phyloP scores from a whole-genome alignment of 495 filamentous ascomycete species.

The Penicillium parvum region DNA sequence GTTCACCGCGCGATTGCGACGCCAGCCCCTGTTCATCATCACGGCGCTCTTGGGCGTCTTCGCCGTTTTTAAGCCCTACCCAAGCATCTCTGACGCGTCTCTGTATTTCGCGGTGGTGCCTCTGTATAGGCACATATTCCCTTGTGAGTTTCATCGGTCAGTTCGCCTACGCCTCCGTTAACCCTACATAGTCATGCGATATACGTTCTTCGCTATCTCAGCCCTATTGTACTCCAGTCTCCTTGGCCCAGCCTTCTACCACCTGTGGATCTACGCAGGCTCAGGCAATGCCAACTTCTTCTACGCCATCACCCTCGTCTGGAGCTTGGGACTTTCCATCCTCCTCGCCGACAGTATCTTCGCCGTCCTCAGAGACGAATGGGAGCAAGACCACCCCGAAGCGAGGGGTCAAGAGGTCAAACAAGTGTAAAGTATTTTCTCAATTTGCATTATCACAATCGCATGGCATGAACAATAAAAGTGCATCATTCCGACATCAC shows the following conservation, averaged over 20 bases:
- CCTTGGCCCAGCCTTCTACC: slow-evolving; percentile 91
- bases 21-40: slow-evolving; percentile 81
- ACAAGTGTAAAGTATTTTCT: slow-evolving; percentile 60
- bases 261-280: slow-evolving; percentile 97
- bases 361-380: slow-evolving; percentile 85
- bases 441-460: slow-evolving; percentile 10
- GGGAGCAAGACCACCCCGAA: slow-evolving; percentile 88
- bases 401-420: slow-evolving; percentile 79
- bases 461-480: slow-evolving; percentile 1
- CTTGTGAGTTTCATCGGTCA: slow-evolving; percentile 52
- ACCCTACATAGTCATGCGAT: slow-evolving; percentile 68
- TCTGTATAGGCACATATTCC: slow-evolving; percentile 91
- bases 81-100: slow-evolving; percentile 81
- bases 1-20: slow-evolving; percentile 70
- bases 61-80: slow-evolving; percentile 93
- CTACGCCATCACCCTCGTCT: slow-evolving; percentile 96
- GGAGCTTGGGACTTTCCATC: slow-evolving; percentile 81
- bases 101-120: slow-evolving; percentile 79
- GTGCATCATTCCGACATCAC: slow-evolving; percentile 2
- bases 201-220: slow-evolving; percentile 79
- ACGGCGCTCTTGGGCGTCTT: slow-evolving; percentile 80
- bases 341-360: slow-evolving; percentile 81
- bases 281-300: slow-evolving; percentile 99
- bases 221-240: slow-evolving; percentile 81
- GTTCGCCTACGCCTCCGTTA: slow-evolving; percentile 3